Evolutionary conservation across 73 alveolate species (phyloP), one percentile per base, ranked within the genome.

Genomic region (Stentor roeselii): DNA sequence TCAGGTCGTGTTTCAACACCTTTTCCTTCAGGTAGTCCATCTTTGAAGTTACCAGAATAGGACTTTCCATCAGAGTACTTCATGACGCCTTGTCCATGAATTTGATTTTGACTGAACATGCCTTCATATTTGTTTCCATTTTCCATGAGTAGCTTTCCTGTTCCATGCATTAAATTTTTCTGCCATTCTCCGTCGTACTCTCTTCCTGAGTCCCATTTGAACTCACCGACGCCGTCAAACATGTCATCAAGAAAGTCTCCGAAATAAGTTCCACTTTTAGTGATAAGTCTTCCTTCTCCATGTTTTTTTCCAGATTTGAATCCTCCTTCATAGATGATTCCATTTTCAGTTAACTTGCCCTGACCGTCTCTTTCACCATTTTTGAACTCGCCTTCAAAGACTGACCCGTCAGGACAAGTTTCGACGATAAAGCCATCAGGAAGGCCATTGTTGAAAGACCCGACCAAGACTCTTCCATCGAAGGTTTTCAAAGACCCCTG

Each of bases 221-320:
- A 61, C 27, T 61, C 42, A 11, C 82, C 82, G 14, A 30, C 42
- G 14, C 82, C 82, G 14, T 61, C 59, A 61, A 61, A 61, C 42
- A 61, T 30, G 38, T 61, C 82, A 61, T 61, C 82, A n/a, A 61
- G 59, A 61, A 61, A 61, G 15, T 61, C 37, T 11, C 82, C 82
- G 14, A 11, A n/a, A 61, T 61, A 61, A n/a, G 38, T 30, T 61
- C 42, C 82, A 30, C 38, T 36, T 30, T 6, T 11, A 30, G 42
- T 35, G 59, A 61, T 61, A 30, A 61, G 42, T 30, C 14, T 61
- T 14, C 82, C 82, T 30, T 61, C 42, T 61, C 82, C 82, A 14
- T 14, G 21, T 35, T 61, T 61, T 61, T 61, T 61, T 30, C 82
- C 82, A 30, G 6, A 6, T 61, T 11, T 30, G 15, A n/a, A 61